phyloP scores from a whole-genome alignment of 2,329 filamentous ascomycete species.

The Claviceps sorghi region DNA sequence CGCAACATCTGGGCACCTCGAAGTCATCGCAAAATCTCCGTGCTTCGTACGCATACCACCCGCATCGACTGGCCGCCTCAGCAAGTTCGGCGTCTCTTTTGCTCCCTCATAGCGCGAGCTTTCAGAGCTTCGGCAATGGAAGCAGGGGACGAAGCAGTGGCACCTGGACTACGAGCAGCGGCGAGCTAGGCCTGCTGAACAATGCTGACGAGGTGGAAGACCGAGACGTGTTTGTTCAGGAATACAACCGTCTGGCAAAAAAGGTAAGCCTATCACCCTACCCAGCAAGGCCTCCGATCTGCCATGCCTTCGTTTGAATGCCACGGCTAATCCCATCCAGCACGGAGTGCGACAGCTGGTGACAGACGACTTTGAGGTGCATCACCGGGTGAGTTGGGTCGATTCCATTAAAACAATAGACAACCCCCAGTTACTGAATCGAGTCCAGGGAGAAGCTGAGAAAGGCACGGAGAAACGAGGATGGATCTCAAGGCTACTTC shows the following conservation, averaged over 20 bases:
- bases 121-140: constrained; percentile 12
- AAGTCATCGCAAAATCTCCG: constrained; percentile 10
- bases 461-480: constrained; percentile 17
- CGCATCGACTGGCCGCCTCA: constrained; percentile 10
- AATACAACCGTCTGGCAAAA: constrained; percentile 46
- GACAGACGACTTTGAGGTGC: constrained; percentile 20
- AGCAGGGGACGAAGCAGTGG: constrained; percentile 28
- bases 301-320: not conserved
- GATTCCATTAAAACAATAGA: not conserved
- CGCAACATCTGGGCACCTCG: constrained; percentile 12
- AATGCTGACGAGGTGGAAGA: constrained; percentile 36
- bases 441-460: constrained; percentile 9
- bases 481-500: constrained; percentile 25
- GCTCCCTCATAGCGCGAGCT: constrained; percentile 13
- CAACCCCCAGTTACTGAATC: not conserved
- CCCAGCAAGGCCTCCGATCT: no score
- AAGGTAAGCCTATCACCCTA: constrained; percentile 26
- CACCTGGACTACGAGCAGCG: constrained; percentile 44
- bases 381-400: constrained; percentile 19
- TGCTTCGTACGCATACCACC: constrained; percentile 5
- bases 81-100: constrained; percentile 14
- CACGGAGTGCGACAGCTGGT: constrained; percentile 34
- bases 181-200: constrained; percentile 30
- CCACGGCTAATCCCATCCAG: constrained; percentile 18
- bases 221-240: constrained; percentile 32